Evolutionary conservation across 331 rosid genomes (phyloP), one percentile per base, ranked within the genome.

Genomic region (Malus hybrid): DNA sequence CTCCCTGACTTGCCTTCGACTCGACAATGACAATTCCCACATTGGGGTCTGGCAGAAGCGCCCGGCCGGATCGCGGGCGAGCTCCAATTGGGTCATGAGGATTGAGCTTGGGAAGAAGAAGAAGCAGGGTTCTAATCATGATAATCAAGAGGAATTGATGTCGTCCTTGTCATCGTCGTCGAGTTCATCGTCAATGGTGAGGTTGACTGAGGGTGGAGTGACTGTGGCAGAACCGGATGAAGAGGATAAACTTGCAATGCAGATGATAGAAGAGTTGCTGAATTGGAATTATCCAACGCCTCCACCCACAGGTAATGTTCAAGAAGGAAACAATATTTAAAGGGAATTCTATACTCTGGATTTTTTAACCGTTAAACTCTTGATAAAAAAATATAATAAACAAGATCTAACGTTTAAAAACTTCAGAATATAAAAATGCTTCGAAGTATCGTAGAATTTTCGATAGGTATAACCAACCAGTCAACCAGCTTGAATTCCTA

Each of bases 41-140:
- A 94, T 94, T 42, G 99, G 99, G 2, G 97, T 94, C 15, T 94
- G 99, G 99, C 99, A 94, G 66, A 92, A 92, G 70, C 88, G 97
- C 12, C 78, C 85, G 0, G 88, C 93, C 5, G 97, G 99, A 2
- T 57, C 96, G 0, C 89, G 87, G 4, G 91, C 97, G 1, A 86
- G 72, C 66, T 92, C 99, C 9, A 87, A 83, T 19, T 94, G 99
- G 99, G 96, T 94, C 81, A 92, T 94, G 97, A 88, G 90, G 76
- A 93, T 94, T 0, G 93, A 94, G 85, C 90, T 94, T 74, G 97
- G 95, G 16, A 85, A 85, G 68, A 90, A 87, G 62, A 80, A 88
- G 29, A 70, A 79, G 24, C 60, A 7, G 36, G 18, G 33, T n/a
- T 36, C 64, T 11, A 22, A 44, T 29, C 3, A 12, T 28, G 48